Evolutionary conservation across 2,329 filamentous ascomycete genomes (phyloP).

Genomic region (Thelonectria olida): DNA sequence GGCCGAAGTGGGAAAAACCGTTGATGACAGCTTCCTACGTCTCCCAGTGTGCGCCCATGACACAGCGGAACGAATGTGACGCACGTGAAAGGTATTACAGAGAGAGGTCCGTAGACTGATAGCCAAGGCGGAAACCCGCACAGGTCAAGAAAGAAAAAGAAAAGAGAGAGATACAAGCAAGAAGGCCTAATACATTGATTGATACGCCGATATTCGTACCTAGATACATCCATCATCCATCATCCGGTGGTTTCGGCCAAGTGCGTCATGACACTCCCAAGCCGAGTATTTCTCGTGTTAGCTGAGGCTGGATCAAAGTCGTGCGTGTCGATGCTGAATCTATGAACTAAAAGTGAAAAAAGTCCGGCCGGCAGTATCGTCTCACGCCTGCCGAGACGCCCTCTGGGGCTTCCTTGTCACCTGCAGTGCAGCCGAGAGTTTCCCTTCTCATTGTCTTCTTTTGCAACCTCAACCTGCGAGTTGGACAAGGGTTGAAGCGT

Average conservation of each 20-base stretch:
- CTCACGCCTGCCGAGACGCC: slow-evolving; percentile 23
- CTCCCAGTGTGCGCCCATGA: slow-evolving; percentile 9
- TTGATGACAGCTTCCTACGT: slow-evolving; percentile 27
- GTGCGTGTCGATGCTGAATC: slow-evolving; percentile 12
- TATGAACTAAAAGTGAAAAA: background rate
- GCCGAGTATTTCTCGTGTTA: slow-evolving; percentile 40
- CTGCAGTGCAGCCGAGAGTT: slow-evolving; percentile 11
- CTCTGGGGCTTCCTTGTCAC: slow-evolving; percentile 12
- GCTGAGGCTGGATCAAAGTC: slow-evolving; percentile 28
- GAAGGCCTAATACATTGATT: too few species aligned
- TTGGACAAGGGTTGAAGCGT: slow-evolving; percentile 7
- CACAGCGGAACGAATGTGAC: slow-evolving; percentile 19
- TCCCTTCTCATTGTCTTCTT: slow-evolving; percentile 1
- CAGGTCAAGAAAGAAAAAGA: too few species aligned
- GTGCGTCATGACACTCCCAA: slow-evolving; percentile 22
- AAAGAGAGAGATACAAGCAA: background rate
- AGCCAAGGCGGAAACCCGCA: too few species aligned
- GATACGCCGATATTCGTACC: too few species aligned
- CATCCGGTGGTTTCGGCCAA: slow-evolving; percentile 22
- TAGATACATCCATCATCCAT: background rate
- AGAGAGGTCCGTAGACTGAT: background rate
- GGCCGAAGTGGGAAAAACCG: slow-evolving; percentile 19
- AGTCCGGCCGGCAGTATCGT: slow-evolving; percentile 17
- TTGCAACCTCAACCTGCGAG: background rate
- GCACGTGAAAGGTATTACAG: background rate